Evolutionary conservation across 2,329 filamentous ascomycete genomes (phyloP).

Genomic region (Penicillium sp.): DNA sequence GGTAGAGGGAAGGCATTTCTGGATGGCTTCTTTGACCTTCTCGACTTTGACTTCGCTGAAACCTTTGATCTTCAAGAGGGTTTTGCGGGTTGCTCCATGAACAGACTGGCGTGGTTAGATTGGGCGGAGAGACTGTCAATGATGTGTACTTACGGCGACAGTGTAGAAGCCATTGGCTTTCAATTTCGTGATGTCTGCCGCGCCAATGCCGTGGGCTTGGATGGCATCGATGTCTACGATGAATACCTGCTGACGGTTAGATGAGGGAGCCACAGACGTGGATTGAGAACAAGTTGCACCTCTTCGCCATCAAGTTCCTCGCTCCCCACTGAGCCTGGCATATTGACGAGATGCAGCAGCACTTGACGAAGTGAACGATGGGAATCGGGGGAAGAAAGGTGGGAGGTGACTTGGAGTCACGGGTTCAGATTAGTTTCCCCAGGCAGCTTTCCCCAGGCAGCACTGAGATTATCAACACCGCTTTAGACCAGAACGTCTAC

Average conservation of each 20-base stretch:
- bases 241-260: conserved; percentile 46
- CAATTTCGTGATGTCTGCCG: conserved; percentile 65
- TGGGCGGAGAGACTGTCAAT: neutral
- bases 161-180: conserved; percentile 65
- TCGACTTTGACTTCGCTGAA: conserved; percentile 72
- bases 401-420: conserved; percentile 3
- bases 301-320: conserved; percentile 55
- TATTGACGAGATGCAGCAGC: conserved; percentile 28
- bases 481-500: neutral
- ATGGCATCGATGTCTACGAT: conserved; percentile 69
- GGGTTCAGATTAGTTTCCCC: neutral
- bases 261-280: neutral
- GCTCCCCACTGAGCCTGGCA: conserved; percentile 56
- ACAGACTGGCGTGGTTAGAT: conserved; percentile 51
- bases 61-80: conserved; percentile 66
- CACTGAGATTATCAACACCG: neutral
- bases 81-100: conserved; percentile 60
- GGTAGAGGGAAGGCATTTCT: conserved; percentile 60
- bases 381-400: neutral
- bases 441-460: neutral
- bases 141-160: conserved; percentile 53
- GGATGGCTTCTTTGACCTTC: conserved; percentile 68
- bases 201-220: conserved; percentile 66
- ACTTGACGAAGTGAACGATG: neutral
- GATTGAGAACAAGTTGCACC: conserved; percentile 31